phyloP scores from a whole-genome alignment of 1,284 basidiomycete species.

The Tilletia setariae region DNA sequence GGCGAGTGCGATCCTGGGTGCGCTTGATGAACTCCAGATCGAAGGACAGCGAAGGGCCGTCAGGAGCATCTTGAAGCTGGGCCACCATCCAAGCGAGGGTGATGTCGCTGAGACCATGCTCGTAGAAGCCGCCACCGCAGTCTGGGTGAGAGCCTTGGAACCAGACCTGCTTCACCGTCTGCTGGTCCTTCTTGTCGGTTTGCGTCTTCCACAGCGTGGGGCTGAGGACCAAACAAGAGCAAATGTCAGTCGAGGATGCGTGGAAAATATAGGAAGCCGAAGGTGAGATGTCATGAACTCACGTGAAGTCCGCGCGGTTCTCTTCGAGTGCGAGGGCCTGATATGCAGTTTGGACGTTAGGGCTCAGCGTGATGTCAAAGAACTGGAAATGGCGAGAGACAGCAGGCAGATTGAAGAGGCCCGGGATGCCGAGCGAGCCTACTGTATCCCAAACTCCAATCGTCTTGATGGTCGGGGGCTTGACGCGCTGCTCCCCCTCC shows the following conservation, averaged over 20 bases:
- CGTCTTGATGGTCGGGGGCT: slow-evolving; percentile 35
- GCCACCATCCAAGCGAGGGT: slow-evolving; percentile 49
- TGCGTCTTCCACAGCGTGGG: slow-evolving; percentile 6
- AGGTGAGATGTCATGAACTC: no score
- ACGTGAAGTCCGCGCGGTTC: slow-evolving; percentile 43
- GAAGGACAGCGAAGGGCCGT: slow-evolving; percentile 34
- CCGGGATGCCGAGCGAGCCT: slow-evolving; percentile 32
- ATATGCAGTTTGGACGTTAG: slow-evolving; percentile 43
- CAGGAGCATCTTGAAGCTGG: slow-evolving; percentile 32
- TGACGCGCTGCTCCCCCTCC: background rate
- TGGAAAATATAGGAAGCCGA: no score
- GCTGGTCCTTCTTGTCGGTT: slow-evolving; percentile 16
- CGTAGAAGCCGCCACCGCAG: slow-evolving; percentile 42
- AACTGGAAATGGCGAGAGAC: slow-evolving; percentile 38
- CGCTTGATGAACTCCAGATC: slow-evolving; percentile 26
- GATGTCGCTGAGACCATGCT: slow-evolving; percentile 46
- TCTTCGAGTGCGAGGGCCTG: slow-evolving; percentile 49
- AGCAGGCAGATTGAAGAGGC: slow-evolving; percentile 29
- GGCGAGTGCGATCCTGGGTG: slow-evolving; percentile 30
- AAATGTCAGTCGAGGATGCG: no score
- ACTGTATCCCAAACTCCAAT: slow-evolving; percentile 42
- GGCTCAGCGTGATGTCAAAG: slow-evolving; percentile 44
- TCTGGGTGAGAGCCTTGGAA: slow-evolving; percentile 49
- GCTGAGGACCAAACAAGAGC: background rate
- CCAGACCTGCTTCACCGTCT: slow-evolving; percentile 48